Evolutionary conservation across 768 basidiomycete species (phyloP).

Genomic region (Russula brevipes): DNA sequence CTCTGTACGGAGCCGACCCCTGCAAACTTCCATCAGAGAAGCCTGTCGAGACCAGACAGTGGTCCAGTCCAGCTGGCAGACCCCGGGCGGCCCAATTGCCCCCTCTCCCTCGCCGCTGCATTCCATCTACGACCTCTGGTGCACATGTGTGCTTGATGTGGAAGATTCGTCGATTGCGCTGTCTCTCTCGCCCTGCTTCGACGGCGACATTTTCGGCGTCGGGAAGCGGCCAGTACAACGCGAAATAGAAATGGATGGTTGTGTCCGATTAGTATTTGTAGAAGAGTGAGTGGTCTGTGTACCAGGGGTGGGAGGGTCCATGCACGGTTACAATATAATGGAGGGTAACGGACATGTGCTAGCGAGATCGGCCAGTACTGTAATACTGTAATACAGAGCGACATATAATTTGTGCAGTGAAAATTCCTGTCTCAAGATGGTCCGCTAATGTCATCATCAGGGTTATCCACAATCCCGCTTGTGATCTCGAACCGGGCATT

Average conservation of each 20-base stretch:
- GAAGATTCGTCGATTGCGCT: background rate
- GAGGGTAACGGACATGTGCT: background rate
- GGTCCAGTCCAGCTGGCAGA: background rate
- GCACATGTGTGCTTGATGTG: background rate
- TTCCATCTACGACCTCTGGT: conserved; percentile 7
- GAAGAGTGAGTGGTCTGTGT: background rate
- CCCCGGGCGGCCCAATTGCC: background rate
- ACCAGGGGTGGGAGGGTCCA: background rate
- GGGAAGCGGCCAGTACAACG: conserved; percentile 19
- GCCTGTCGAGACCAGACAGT: background rate
- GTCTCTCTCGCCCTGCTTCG: background rate
- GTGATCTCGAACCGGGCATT: conserved; percentile 55
- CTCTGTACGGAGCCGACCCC: background rate
- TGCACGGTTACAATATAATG: no score
- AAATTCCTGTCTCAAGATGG: background rate
- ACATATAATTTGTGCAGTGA: background rate
- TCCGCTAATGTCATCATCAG: conserved; percentile 10
- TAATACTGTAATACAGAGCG: background rate
- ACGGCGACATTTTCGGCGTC: conserved; percentile 15
- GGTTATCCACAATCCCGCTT: conserved; percentile 39
- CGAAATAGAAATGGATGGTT: conserved; percentile 16
- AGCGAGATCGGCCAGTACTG: no score
- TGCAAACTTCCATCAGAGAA: background rate
- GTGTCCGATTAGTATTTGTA: conserved; percentile 14
- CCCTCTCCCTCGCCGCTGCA: background rate